Base-by-base conservation (phyloP, 495 filamentous ascomycete species). In the Penicillium bialowiezense region DNA sequence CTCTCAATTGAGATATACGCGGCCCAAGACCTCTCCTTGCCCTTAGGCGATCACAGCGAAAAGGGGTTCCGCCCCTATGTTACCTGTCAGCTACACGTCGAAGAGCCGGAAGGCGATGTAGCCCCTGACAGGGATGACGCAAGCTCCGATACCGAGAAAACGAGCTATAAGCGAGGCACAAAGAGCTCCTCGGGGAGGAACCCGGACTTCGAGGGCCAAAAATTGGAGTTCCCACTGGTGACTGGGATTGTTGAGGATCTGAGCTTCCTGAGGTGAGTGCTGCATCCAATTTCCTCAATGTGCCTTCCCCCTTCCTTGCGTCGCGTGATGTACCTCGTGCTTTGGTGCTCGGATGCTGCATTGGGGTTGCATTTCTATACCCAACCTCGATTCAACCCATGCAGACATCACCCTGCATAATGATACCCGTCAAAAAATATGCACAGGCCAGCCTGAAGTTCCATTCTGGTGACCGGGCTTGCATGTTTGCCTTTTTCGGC, bases 81-180 rank as follows among this genome's bases (percentile, higher is more conserved):
- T 39, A 91, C 88, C 58, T 81, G 87, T 52, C 86, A 91, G 54
- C 58, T 97, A 36, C 91, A 97, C 64, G 80, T 89, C 2, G 87
- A 88, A 56, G 82, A 84, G 14, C 66, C 71, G 5, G 65, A 64
- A 5, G 55, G 62, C 6, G 54, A 55, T 0, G 49, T 41, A 1
- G 49, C 40, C 1, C 42, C 43, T n/a, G 55, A 52, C 24, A 46
- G 40, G 14, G 67, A 68, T 17, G 71, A 73, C 39, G 75, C 78
- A 23, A 70, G 63, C 49, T 60, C 62, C 1, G 68, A 69, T n/a
- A 61, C 65, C 1, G 67, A 62, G 72, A 81, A 54, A 74, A 77
- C 58, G 76, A 89, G 68, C 52, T 88, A 83, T 71, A 91, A 89
- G 64, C 78, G 75, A 47, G 77, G 73, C 57, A 89, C 83, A n/a